Base-by-base conservation (phyloP, 306 rosid genomes). In the Pueraria montana region DNA sequence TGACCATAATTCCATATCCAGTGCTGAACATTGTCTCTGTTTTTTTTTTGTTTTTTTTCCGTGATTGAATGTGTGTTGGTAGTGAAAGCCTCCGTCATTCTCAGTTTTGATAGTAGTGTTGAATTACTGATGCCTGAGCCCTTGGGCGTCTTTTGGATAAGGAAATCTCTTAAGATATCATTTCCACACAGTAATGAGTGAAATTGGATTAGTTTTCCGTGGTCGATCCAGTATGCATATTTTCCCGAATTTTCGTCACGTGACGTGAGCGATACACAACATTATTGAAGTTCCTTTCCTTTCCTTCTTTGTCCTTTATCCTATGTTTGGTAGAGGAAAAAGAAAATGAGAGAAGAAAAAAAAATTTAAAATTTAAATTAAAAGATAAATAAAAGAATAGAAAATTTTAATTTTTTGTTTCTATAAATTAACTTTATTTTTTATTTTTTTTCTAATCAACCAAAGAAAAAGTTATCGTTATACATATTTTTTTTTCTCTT, bases 161-260 rank as follows among this genome's bases (percentile, higher is more conserved):
- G 80, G 80, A 24, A 26, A 21, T 12, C 6, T 14, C n/a, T 64
- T 3, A 3, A 16, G 76, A 26, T 50, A 18, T 36, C 26, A 34
- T 26, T 48, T 64, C 71, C 49, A 38, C 20, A 48, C 9, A 26
- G 11, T n/a, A 9, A 23, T 49, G 49, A 63, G 26, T 66, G 71
- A 77, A 68, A 14, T 14, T 53, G 6, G 21, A 30, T 38, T 9
- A 45, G 8, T 11, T 63, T 65, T 45, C 46, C 30, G 26, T 85
- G 82, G 85, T 69, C 74, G 82, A 82, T 69, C 74, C 82, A 72
- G 1, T 48, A 72, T 1, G 2, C 72, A 40, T n/a, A n/a, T 18
- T 17, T 42, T 43, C 4, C 34, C 36, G 14, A 10, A 36, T 36
- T 40, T 40, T 40, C 14, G 48, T 43, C 14, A 18, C 77, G 26